Evolutionary conservation across 148 eudicot species (phyloP).

Genomic region (Persicaria tinctoria): DNA sequence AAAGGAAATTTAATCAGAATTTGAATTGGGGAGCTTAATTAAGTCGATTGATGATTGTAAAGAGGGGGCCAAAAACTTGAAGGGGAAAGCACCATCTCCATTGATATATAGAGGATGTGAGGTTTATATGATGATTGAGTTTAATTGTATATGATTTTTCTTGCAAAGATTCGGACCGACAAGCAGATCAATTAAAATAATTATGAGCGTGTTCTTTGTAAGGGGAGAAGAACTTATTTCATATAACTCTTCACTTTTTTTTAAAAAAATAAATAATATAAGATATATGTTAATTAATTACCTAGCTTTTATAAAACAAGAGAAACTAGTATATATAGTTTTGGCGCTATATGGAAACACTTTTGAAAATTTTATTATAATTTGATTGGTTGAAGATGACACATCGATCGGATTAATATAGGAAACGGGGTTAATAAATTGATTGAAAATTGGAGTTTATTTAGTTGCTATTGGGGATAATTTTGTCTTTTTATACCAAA

Average conservation of each 20-base stretch:
- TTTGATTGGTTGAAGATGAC: no score
- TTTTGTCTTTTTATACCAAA: no score
- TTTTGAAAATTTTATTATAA: no score
- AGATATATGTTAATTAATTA: no score
- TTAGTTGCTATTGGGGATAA: no score
- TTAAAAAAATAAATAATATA: neutral
- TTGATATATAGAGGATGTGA: slow-evolving; percentile 5
- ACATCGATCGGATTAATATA: no score
- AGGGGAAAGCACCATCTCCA: neutral
- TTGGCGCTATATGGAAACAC: no score
- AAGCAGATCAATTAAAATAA: neutral
- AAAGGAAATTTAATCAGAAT: neutral
- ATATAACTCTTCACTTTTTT: neutral
- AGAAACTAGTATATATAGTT: no score
- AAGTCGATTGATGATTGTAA: neutral
- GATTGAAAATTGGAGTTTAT: no score
- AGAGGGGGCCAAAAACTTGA: slow-evolving; percentile 8
- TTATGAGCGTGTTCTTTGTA: slow-evolving; percentile 7
- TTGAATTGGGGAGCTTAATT: neutral
- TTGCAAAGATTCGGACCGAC: slow-evolving; percentile 9
- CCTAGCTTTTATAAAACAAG: no score
- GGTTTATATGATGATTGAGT: neutral
- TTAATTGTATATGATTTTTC: neutral
- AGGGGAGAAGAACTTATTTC: slow-evolving; percentile 6
- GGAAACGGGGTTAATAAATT: no score